Percentiles rank a stretch among this genome's conserved stretches.
phyloP scores from a whole-genome alignment of 805 yeast genomes.

The Zygotorulaspora sp. region DNA sequence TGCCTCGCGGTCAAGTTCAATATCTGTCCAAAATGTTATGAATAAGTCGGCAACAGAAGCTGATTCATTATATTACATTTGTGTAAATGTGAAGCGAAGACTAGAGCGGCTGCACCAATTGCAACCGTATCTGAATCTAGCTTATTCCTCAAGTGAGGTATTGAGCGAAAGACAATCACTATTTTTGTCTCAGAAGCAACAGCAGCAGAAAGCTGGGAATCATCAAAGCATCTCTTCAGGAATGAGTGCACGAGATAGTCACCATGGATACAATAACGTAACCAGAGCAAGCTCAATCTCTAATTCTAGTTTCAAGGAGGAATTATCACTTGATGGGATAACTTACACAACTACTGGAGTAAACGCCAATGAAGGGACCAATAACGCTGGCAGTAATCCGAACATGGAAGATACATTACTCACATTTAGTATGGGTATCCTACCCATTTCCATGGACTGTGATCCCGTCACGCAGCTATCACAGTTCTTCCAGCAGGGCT shows the following conservation, averaged over 20 bases:
- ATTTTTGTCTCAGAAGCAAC: conserved; percentile 39
- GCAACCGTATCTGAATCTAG: conserved; percentile 60
- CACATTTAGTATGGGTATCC: conserved; percentile 72
- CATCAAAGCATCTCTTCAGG: conserved; percentile 22
- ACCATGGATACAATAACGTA: conserved; percentile 20
- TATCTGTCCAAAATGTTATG: conserved; percentile 43
- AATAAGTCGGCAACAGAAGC: conserved; percentile 57
- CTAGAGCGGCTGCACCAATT: conserved; percentile 60
- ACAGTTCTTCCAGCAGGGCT: conserved; percentile 85
- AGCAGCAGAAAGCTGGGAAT: conserved; percentile 23
- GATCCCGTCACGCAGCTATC: conserved; percentile 93
- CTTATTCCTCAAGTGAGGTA: conserved; percentile 61
- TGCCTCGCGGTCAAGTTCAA: conserved; percentile 17
- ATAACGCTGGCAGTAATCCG: conserved; percentile 9
- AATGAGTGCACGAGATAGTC: conserved; percentile 20
- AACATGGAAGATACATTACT: conserved; percentile 35
- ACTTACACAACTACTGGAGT: conserved; percentile 27
- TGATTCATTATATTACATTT: conserved; percentile 68
- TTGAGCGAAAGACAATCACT: conserved; percentile 69
- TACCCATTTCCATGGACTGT: conserved; percentile 66
- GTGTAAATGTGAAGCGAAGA: conserved; percentile 51
- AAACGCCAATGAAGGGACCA: conserved; percentile 12
- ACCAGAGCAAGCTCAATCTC: conserved; percentile 37
- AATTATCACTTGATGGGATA: conserved; percentile 26
- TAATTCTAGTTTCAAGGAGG: conserved; percentile 35